Evolutionary conservation across 225 moss, liverwort and hornwort species (phyloP).

Genomic region (Bryoerythrophyllum caledonicum): DNA sequence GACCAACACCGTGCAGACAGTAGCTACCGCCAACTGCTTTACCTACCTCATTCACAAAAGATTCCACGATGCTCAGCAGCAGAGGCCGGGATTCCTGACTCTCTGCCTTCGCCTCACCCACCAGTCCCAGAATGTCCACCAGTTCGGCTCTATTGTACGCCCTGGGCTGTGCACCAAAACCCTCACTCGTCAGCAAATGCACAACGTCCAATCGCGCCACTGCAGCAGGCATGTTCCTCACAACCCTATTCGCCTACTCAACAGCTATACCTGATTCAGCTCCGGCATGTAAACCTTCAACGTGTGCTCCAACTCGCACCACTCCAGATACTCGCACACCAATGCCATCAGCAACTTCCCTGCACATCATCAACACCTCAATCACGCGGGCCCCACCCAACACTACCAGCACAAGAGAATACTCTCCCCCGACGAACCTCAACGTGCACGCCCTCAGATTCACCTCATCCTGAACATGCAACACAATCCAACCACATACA

Average conservation of each 20-base stretch:
- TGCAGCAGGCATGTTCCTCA: not conserved
- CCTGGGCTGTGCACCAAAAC: conserved; percentile 59
- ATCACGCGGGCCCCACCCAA: conserved; percentile 2
- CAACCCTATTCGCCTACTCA: not conserved
- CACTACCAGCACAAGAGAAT: conserved; percentile 2
- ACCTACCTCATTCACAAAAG: conserved; percentile 81
- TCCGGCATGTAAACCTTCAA: conserved; percentile 89
- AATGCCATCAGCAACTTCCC: conserved; percentile 91
- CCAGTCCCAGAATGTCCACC: conserved; percentile 78
- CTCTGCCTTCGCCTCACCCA: conserved; percentile 54
- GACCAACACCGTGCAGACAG: not conserved
- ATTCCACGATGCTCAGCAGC: conserved; percentile 77
- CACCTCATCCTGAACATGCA: no score
- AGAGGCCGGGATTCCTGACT: conserved; percentile 73
- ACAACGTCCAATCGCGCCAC: not conserved
- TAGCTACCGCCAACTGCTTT: not conserved
- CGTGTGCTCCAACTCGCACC: conserved; percentile 97
- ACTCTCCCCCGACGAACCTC: not conserved
- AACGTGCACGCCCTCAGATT: not conserved
- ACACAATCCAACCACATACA: not conserved
- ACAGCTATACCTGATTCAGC: conserved; percentile 79
- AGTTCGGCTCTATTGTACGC: conserved; percentile 78
- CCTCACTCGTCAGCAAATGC: conserved; percentile 11
- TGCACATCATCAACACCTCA: conserved; percentile 19
- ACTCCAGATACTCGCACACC: conserved; percentile 96